Evolutionary conservation across 2,329 filamentous ascomycete species (phyloP), one percentile per base, ranked within the genome.

Genomic region (Fusarium dimerum): DNA sequence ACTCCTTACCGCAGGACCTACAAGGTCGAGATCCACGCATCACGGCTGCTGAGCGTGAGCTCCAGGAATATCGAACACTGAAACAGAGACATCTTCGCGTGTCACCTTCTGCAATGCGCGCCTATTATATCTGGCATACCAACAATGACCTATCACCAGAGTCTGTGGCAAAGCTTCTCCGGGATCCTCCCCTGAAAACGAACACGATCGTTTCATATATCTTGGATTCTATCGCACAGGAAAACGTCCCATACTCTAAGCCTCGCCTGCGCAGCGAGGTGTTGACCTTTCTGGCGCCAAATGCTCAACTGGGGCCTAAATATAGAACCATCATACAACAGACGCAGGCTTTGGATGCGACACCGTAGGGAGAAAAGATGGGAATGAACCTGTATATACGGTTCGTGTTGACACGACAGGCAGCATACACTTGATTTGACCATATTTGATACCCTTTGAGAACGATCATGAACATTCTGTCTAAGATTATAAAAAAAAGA

Each of bases 111-210:
- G 65, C 71, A 2, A 68, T 89, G 2, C 78, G 83, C 13, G 77
- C 84, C 1, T 90, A 89, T 62, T 81, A 79, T 57, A 69, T 90
- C 17, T 90, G 87, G 87, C 74, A 84, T 49, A 56, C 70, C 5
- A 77, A 84, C 51, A 67, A 76, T 8, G 71, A 75, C 12, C 71
- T 88, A 16, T 58, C 66, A 0, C 73, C 84, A 0, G 62, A 70
- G 1, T 69, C 73, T 1, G 73, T 88, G 15, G 84, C 84, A 2
- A 69, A 64, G 3, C 56, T 88, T 2, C 70, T 88, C n/a, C 76
- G 85, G 2, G 72, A 83, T 10, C 84, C 85, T 13, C 85, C 87
- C 2, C 66, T 90, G 3, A 74, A 79, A 55, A 73, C 69, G 0
- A 68, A 62, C 13, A 88, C 84, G 0, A 82, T 89, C 2, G 73